Evolutionary conservation across 176 grass and related monocot species (phyloP), one percentile per base, ranked within the genome.

Genomic region (Secale cereale): DNA sequence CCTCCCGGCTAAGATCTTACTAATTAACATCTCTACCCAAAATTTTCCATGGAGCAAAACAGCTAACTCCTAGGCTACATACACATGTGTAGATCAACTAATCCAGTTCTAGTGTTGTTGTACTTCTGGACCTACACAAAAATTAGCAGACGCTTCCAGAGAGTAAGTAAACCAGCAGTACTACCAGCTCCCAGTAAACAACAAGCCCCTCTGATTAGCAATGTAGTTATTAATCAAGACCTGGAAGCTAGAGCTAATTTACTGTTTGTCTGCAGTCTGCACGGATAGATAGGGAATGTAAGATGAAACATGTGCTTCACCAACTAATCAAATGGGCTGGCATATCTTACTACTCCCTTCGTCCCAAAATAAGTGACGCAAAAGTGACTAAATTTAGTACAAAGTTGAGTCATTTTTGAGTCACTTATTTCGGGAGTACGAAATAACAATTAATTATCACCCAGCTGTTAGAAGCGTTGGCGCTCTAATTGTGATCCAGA

Each of bases 271-370:
- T 31, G 15, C 65, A 36, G 65, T 73, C 82, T 89, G 77, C 82
- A 77, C 26, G n/a, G n/a, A n/a, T n/a, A 77, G 64, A 25, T 45
- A 91, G 79, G 60, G 78, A 89, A 88, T 87, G 80, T 83, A 39
- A 91, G 88, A 59, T 66, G 67, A 76, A 83, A 64, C 54, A 86
- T 80, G 79, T 32, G 76, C 79, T 79, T 64, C 27, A 17, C 36
- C 52, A 85, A 32, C n/a, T 70, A 61, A 85, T 89, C 37, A 31
- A 75, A 77, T 59, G 27, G 37, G 69, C 46, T 78, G 70, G 29
- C 43, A 57, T 62, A 83, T n/a, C n/a, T n/a, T n/a, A n/a, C n/a
- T n/a, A n/a, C n/a, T n/a, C n/a, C n/a, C n/a, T n/a, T n/a, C n/a
- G n/a, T n/a, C n/a, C n/a, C n/a, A n/a, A n/a, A n/a, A n/a, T n/a